phyloP scores from a whole-genome alignment of 345 rosid genomes.

The Salix caprea region DNA sequence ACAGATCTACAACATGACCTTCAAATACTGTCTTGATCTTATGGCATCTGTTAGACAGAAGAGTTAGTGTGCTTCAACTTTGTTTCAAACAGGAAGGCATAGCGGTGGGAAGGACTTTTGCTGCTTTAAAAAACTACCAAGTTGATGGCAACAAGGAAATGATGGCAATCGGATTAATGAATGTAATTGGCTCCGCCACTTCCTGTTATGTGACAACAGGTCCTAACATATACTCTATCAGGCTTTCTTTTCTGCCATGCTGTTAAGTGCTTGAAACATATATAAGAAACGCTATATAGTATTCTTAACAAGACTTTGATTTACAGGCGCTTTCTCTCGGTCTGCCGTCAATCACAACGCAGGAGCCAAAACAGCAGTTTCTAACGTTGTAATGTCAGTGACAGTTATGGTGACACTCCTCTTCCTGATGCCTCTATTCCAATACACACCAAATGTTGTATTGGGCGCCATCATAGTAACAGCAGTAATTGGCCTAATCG shows the following conservation, averaged over 20 bases:
- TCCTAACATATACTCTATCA: not conserved
- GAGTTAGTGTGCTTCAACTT: not conserved
- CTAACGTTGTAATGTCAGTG: slow-evolving; percentile 84
- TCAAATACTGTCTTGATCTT: not conserved
- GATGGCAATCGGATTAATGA: slow-evolving; percentile 95
- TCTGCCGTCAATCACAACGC: slow-evolving; percentile 96
- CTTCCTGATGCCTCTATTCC: slow-evolving; percentile 89
- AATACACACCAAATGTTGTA: slow-evolving; percentile 88
- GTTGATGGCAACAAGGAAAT: slow-evolving; percentile 98
- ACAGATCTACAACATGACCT: not conserved
- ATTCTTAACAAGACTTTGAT: not conserved
- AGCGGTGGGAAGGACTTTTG: slow-evolving; percentile 97
- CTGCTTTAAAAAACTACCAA: slow-evolving; percentile 76
- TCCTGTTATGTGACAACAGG: slow-evolving; percentile 92
- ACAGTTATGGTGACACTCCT: slow-evolving; percentile 93
- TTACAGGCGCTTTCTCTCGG: slow-evolving; percentile 81
- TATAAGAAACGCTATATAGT: not conserved
- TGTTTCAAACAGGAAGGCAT: slow-evolving; percentile 90
- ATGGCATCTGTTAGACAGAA: not conserved
- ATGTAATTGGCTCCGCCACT: slow-evolving; percentile 86
- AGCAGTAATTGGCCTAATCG: slow-evolving; percentile 91
- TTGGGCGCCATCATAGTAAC: slow-evolving; percentile 87
- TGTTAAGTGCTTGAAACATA: not conserved
- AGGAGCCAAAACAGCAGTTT: slow-evolving; percentile 88
- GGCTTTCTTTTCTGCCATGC: not conserved